Conservation (phyloP, 257 asterid genomes). For the Orobanche coerulescens region DNA sequence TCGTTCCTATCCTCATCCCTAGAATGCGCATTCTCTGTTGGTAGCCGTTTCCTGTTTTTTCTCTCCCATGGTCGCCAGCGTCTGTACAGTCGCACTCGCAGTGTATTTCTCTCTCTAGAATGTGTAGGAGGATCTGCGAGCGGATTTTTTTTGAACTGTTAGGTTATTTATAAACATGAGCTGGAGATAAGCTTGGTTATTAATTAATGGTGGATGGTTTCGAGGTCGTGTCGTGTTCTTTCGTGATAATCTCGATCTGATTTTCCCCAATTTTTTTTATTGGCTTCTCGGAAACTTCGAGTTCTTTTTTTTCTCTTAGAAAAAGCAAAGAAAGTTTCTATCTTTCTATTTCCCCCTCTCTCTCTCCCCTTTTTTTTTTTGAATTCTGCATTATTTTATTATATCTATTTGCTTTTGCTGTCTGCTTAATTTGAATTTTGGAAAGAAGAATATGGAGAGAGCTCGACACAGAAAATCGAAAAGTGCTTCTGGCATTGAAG, state of each 20-base stretch:
- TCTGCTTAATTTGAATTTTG: slow-evolving; percentile 31
- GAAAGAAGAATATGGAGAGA: slow-evolving; percentile 54
- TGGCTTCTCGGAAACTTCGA: slow-evolving; percentile 28
- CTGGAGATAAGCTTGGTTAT: slow-evolving; percentile 29
- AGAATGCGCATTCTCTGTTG: slow-evolving; percentile 13
- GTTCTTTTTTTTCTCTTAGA: slow-evolving; percentile 17
- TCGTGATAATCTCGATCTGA: slow-evolving; percentile 54
- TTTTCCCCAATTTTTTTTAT: slow-evolving; percentile 14
- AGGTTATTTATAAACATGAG: slow-evolving; percentile 27
- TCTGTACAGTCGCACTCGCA: not conserved
- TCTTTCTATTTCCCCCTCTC: not conserved
- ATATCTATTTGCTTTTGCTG: slow-evolving; percentile 24
- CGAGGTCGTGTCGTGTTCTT: slow-evolving; percentile 49
- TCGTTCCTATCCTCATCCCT: slow-evolving; percentile 20
- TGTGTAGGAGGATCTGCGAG: slow-evolving; percentile 19
- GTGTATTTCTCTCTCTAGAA: slow-evolving; percentile 22
- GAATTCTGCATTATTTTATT: not conserved
- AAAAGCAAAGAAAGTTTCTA: slow-evolving; percentile 22
- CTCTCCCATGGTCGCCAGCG: not conserved
- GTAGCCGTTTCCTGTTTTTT: not conserved
- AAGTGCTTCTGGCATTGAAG: slow-evolving; percentile 67
- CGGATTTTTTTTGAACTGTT: slow-evolving; percentile 13
- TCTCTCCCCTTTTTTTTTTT: not conserved
- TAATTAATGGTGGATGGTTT: slow-evolving; percentile 28
- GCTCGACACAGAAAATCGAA: slow-evolving; percentile 74